A percentile compares a stretch with the other conserved stretches of the same genome.
phyloP scores from a whole-genome alignment of 2,329 filamentous ascomycete species.

The Aspergillus latus region DNA sequence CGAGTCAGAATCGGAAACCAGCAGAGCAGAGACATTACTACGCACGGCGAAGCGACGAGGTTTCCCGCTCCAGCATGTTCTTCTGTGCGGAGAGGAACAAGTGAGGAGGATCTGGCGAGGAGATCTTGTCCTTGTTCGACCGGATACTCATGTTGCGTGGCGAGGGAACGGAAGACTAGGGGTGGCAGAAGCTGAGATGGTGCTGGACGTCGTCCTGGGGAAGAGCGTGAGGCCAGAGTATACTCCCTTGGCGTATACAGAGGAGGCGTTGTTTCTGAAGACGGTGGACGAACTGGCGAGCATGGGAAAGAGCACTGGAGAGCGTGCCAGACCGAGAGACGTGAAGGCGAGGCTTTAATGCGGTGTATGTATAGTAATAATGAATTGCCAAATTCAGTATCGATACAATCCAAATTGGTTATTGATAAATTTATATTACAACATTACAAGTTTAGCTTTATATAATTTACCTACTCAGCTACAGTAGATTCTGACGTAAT shows the following conservation, averaged over 20 bases:
- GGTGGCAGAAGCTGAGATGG: neutral
- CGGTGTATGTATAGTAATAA: neutral
- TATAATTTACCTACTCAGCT: too few relatives aligned
- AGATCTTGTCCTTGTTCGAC: conserved; percentile 4
- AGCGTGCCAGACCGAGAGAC: neutral
- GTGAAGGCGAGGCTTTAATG: neutral
- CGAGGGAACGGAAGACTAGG: neutral
- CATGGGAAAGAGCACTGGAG: neutral
- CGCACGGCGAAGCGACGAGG: neutral
- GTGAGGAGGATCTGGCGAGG: conserved; percentile 1
- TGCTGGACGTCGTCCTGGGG: conserved; percentile 1
- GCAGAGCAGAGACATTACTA: neutral
- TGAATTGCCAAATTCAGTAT: too few relatives aligned
- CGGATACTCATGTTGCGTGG: conserved; percentile 11
- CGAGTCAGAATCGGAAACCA: neutral
- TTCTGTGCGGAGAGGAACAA: neutral
- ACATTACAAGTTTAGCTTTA: too few relatives aligned
- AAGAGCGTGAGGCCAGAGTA: neutral
- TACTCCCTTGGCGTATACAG: neutral
- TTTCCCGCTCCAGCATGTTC: neutral
- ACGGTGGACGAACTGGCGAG: neutral
- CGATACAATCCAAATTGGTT: too few relatives aligned
- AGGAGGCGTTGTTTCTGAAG: neutral
- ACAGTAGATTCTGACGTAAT: too few relatives aligned
- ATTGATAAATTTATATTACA: too few relatives aligned